Evolutionary conservation across 345 rosid species (phyloP), one percentile per base, ranked within the genome.

Genomic region (Corchorus capsularis): DNA sequence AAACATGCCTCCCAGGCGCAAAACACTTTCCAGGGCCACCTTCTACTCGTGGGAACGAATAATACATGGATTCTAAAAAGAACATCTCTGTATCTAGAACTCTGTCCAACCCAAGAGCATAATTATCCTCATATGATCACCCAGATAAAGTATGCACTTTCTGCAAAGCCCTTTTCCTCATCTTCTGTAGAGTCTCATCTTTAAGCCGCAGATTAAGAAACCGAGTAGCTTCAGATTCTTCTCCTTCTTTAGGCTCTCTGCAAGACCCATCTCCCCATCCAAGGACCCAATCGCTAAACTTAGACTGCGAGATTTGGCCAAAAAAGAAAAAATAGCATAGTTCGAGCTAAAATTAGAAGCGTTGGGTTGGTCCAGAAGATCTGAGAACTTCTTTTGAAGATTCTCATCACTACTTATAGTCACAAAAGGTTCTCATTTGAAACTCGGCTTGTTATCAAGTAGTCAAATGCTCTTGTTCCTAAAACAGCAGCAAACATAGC

Each of bases 221-320:
- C 27, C 81, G 78, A 12, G 79, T 55, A 32, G 79, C 69, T 68
- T 86, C 93, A 5, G 90, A 88, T 76, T 88, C 96, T 71, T 93
- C 99, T 50, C 87, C 92, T 4, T 88, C 90, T 59, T 80, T 85
- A 6, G 98, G 98, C 85, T 95, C 99, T 56, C 99, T 77, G 73
- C 98, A 93, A 52, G 92, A 75, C 99, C 2, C 97, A 73, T 95
- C 99, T 49, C 94, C 99, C 99, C 99, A 95, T 20, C 94, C 92
- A 20, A 95, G 79, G 52, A 92, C 94, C 86, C 86, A 88, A 17
- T 92, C 96, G 60, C 96, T 94, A 11, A 97, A 87, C 80, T 89
- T 92, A 49, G 95, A 93, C 83, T 86, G 80, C 16, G 98, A 92
- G 63, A 93, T 88, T 67, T 96, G 99, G 98, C 99, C n/a, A n/a